Base-by-base conservation (phyloP, 768 basidiomycete species). In the Tephrocybe sp. region DNA sequence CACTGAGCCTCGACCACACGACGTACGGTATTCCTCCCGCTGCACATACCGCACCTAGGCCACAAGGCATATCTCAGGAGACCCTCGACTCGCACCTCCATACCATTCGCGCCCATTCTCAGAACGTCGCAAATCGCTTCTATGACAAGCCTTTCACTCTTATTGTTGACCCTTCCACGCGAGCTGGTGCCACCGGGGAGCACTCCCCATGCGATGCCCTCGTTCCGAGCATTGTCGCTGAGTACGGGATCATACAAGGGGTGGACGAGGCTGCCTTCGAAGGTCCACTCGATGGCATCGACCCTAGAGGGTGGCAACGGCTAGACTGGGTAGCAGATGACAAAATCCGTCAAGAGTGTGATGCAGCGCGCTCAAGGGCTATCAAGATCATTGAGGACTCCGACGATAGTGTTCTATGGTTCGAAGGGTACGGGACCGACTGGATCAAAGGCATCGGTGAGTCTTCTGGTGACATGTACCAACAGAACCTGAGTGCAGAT, bases 201-300 rank as follows among this genome's bases (percentile, higher is more conserved):
- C 94, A 96, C 64, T 89, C 91, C 0, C 86, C 90, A 0, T 86
- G 86, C 51, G 95, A 97, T 54, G 96, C 94, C 1, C 73, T 98
- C 12, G 84, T 95, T 2, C 94, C 94, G 0, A 90, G 89, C 53
- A 87, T 93, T 40, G 83, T 89, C 7, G 83, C 84, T 26, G 92
- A 97, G 57, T 95, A 90, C 58, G 84, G 84, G 1, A 70, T 97
- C 30, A 80, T 82, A 0, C 77, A 88, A 58, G 81, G 80, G 7
- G 73, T 94, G 9, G 82, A 88, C 49, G 57, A 64, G 15, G 63
- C 71, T 6, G 65, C 69, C 15, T 80, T 86, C 26, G 56, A 64
- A n/a, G 40, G 53, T 16, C 47, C 44, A 4, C 26, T 49, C 15
- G 48, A 53, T 9, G 54, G 50, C 19, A 43, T 48, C 19, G 51